Base-by-base conservation (phyloP, 768 basidiomycete genomes). In the Suillus decipiens region DNA sequence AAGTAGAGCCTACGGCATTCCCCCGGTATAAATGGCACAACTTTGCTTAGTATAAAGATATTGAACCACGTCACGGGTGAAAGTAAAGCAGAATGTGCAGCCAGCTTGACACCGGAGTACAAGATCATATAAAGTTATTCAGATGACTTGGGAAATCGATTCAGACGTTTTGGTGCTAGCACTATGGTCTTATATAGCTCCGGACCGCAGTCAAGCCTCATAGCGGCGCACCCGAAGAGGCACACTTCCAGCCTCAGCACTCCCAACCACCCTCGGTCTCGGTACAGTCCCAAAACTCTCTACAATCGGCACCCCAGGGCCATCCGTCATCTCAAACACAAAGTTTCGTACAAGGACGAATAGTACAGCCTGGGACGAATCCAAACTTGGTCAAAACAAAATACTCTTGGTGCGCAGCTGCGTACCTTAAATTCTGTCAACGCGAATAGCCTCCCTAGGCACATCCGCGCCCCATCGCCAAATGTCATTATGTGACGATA, bases 391-490 rank as follows among this genome's bases (percentile, higher is more conserved):
- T 57, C 24, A 41, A 57, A 28, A 41, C 5, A 11, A 17, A 12
- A 41, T 22, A 10, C 8, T 22, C 12, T 22, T 0, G 7, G 7
- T 36, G 15, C 15, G 17, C 55, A 55, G 54, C 36, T 28, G 31
- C 24, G 37, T 41, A 80, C 80, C 76, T 81, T 82, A 65, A 80
- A 71, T 62, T 80, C 76, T 0, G 76, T 72, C n/a, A 81, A 61
- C 5, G 80, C 80, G 63, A 83, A 83, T 15, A 68, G 70, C 48
- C 75, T 78, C 17, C 82, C 82, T 15, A 82, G 71, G 65, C 82
- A 84, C n/a, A 71, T 75, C 41, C 81, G 71, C 3, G 79, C 78
- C 0, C 82, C 82, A 60, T 83, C 81, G 2, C 74, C 65, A 63
- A 83, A 83, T 1, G 79, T 80, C 61, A 80, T 71, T 2, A 82